Conservation (phyloP, 2,329 filamentous ascomycete species). For the Nigrospora sphaerica region DNA sequence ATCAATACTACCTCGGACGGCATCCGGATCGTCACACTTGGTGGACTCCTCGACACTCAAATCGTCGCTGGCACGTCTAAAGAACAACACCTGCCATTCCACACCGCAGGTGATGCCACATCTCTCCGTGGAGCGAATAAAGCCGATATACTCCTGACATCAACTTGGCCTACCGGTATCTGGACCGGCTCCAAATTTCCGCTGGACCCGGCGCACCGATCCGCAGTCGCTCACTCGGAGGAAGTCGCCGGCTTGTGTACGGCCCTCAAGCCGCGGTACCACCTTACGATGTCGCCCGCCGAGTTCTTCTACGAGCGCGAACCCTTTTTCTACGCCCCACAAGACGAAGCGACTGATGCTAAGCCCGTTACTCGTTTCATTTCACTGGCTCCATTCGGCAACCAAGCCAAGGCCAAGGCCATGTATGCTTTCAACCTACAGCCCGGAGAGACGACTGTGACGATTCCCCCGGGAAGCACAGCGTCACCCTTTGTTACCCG, state of each 20-base stretch:
- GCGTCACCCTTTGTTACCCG: constrained; percentile 60
- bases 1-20: constrained; percentile 86
- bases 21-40: constrained; percentile 78
- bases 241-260: constrained; percentile 73
- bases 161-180: constrained; percentile 74
- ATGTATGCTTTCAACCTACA: constrained; percentile 74
- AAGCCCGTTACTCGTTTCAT: constrained; percentile 78
- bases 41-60: constrained; percentile 61
- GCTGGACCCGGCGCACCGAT: constrained; percentile 45
- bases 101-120: constrained; percentile 71
- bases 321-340: constrained; percentile 68
- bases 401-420: constrained; percentile 69
- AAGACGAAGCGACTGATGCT: constrained; percentile 35
- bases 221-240: constrained; percentile 47
- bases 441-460: constrained; percentile 49
- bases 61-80: constrained; percentile 57
- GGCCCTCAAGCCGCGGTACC: constrained; percentile 81
- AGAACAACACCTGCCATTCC: constrained; percentile 70
- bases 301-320: constrained; percentile 82
- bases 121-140: constrained; percentile 67
- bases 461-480: constrained; percentile 65
- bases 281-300: constrained; percentile 64
- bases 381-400: constrained; percentile 74
- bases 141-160: constrained; percentile 82
- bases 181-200: constrained; percentile 59